Percentiles rank a stretch among this genome's conserved stretches.
Evolutionary conservation across 23 red algal genomes (phyloP).

Genomic region (Chondrus crispus): DNA sequence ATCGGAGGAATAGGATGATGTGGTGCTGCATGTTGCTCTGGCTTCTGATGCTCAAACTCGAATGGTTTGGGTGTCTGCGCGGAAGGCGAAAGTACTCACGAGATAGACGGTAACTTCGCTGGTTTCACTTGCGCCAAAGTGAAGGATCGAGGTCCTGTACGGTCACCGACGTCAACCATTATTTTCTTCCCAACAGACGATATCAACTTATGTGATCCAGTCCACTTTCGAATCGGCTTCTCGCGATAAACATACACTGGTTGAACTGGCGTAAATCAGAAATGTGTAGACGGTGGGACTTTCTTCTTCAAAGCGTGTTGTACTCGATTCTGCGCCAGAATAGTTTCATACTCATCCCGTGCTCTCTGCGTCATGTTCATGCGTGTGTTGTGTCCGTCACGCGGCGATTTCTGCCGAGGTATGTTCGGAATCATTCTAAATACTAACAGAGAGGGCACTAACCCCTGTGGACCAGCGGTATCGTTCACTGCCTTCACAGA

Average conservation of each 20-base stretch:
- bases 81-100: background rate
- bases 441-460: background rate
- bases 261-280: background rate
- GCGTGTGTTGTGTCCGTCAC: background rate
- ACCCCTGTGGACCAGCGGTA: background rate
- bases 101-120: too few species aligned
- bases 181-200: too few species aligned
- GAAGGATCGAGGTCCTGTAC: too few species aligned
- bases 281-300: background rate
- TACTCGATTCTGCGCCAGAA: background rate
- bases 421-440: background rate
- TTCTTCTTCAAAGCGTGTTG: background rate
- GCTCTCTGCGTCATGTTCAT: background rate
- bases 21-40: background rate
- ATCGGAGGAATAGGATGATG: background rate
- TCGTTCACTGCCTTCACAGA: background rate
- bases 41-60: background rate
- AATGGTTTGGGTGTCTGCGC: background rate
- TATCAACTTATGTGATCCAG: too few species aligned
- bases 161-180: too few species aligned
- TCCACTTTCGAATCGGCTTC: too few species aligned
- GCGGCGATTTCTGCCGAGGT: background rate
- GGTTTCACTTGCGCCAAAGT: too few species aligned
- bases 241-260: background rate
- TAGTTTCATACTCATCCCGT: background rate